phyloP scores from a whole-genome alignment of 1,139 yeast species.

The Yamadazyma triangularis region DNA sequence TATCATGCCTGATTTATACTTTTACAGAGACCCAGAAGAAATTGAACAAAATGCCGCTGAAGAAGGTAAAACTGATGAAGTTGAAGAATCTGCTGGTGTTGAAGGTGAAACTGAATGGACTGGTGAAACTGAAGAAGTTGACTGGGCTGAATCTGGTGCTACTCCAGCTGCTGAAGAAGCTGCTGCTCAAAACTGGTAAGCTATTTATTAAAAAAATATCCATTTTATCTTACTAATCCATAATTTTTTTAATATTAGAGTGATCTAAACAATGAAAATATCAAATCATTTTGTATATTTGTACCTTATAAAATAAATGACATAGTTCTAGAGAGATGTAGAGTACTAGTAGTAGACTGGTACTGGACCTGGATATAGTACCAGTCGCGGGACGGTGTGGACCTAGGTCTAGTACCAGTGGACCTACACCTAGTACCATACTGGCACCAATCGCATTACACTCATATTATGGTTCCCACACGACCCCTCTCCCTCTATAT shows the following conservation, averaged over 20 bases:
- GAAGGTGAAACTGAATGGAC: constrained; percentile 52
- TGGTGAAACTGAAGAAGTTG: constrained; percentile 60
- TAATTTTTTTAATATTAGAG: background rate
- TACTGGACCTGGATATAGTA: too few species aligned
- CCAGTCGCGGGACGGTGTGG: too few species aligned
- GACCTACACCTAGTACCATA: too few species aligned
- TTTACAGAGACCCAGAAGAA: constrained; percentile 99
- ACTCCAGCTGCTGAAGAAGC: constrained; percentile 75
- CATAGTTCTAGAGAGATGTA: constrained; percentile 11
- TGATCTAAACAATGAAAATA: constrained; percentile 1
- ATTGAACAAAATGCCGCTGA: constrained; percentile 80
- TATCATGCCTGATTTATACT: constrained; percentile 99
- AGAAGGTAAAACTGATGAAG: constrained; percentile 53
- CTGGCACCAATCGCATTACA: too few species aligned
- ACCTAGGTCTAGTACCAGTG: too few species aligned
- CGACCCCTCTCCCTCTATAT: constrained; percentile 3
- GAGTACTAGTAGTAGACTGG: too few species aligned
- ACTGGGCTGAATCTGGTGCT: constrained; percentile 62
- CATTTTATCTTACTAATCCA: background rate
- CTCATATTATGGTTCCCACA: constrained; percentile 1
- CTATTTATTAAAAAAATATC: constrained; percentile 7
- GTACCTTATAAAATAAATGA: constrained; percentile 19
- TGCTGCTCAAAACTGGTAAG: constrained; percentile 57
- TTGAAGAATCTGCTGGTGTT: constrained; percentile 56
- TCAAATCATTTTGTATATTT: constrained; percentile 16